Base-by-base conservation (phyloP, 1,284 basidiomycete genomes). In the Sphaerobolus stellatus region DNA sequence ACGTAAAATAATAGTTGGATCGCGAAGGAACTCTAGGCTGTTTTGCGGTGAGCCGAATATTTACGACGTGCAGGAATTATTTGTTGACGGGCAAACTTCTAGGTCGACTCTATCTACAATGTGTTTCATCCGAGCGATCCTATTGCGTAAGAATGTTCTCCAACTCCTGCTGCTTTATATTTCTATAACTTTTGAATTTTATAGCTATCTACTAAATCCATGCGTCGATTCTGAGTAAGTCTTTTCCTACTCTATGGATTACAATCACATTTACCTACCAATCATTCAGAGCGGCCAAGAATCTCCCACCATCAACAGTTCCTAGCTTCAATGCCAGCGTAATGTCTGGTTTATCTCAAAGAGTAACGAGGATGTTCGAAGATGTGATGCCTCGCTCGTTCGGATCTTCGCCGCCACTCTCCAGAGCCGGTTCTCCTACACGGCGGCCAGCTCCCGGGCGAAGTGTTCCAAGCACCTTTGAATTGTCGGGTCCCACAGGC, bases 101-200 rank as follows among this genome's bases (percentile, higher is more conserved):
- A 63, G 61, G 57, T 75, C 11, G 75, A 79, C 54, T 64, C 66
- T 5, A 59, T 75, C 16, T 77, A 79, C 66, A 81, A 81, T 62
- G 71, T 80, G 44, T 77, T 78, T 61, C 73, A 78, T 60, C 69
- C 68, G 27, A 75, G 76, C 28, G 78, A 81, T 61, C 78, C 79
- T 0, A 72, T 80, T 38, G 76, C 74, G 63, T 71, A 58, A 34
- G 63, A 60, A 6, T 50, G 11, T 50, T 38, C 22, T 18, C 34
- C n/a, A 24, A 16, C 18, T 14, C 14, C 11, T 40, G 29, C 29
- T 8, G 28, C 22, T 56, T 55, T 9, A 33, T 40, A 34, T 53
- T 27, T 34, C 14, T 45, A 16, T 43, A 33, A 52, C 25, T 22
- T 31, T 18, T 29, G 25, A 45, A 40, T 40, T 24, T 36, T 20